These are phyloP conservation scores for Colletotrichum acutatum DNA, from an alignment of 2,329 filamentous ascomycete genomes.

Conservation along the genomic window DNA sequence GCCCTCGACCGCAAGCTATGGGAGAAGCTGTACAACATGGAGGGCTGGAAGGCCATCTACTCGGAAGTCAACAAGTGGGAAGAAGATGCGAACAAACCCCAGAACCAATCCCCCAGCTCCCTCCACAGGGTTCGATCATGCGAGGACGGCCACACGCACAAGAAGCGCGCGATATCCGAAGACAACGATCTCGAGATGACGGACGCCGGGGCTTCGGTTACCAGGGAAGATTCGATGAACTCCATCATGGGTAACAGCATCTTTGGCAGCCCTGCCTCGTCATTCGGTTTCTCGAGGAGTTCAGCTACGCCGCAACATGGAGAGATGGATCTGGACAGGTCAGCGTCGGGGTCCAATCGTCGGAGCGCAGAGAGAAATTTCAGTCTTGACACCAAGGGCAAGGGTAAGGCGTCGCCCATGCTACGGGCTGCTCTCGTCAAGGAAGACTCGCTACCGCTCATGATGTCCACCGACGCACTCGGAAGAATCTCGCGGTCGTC, in stretches of 20 bases:
- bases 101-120: slow-evolving; percentile 50
- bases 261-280: slow-evolving; percentile 42
- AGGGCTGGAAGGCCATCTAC: slow-evolving; percentile 84
- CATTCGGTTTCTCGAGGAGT: slow-evolving; percentile 8
- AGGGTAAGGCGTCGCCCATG: slow-evolving; percentile 35
- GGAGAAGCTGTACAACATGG: slow-evolving; percentile 82
- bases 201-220: slow-evolving; percentile 44
- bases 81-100: slow-evolving; percentile 61
- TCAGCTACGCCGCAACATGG: slow-evolving; percentile 29
- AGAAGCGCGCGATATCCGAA: slow-evolving; percentile 64
- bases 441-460: slow-evolving; percentile 45
- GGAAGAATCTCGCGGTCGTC: slow-evolving; percentile 54
- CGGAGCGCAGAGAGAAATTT: slow-evolving; percentile 45
- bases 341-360: slow-evolving; percentile 44
- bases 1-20: slow-evolving; percentile 88
- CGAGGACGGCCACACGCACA: slow-evolving; percentile 63
- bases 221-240: slow-evolving; percentile 40
- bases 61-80: slow-evolving; percentile 76
- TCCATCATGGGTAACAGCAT: slow-evolving; percentile 33
- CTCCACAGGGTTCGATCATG: slow-evolving; percentile 55
- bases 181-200: slow-evolving; percentile 61
- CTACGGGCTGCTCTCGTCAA: slow-evolving; percentile 33
- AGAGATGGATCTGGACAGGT: slow-evolving; percentile 49
- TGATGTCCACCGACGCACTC: slow-evolving; percentile 42
- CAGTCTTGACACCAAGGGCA: slow-evolving; percentile 46